Percentiles rank a stretch among this genome's conserved stretches.
These are phyloP conservation scores for Gymnopilus dilepis DNA, from an alignment of 768 basidiomycete species.

Conservation along the genomic window DNA sequence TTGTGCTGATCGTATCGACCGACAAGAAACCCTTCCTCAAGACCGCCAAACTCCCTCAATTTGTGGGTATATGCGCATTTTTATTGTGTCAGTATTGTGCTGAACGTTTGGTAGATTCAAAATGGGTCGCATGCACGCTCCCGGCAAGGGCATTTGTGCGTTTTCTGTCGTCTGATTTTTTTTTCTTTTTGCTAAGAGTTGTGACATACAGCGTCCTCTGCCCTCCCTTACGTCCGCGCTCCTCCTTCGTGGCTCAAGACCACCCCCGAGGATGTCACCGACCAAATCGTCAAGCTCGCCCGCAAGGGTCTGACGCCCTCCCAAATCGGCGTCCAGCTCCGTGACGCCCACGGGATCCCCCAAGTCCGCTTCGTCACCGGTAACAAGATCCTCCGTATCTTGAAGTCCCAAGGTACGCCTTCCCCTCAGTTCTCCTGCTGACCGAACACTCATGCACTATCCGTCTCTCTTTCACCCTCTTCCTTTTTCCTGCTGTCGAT, in stretches of 20 bases:
- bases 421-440: not conserved
- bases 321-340: constrained; percentile 96
- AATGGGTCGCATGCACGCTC: constrained; percentile 99
- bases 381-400: constrained; percentile 98
- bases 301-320: constrained; percentile 98
- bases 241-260: constrained; percentile 98
- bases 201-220: constrained; percentile 79
- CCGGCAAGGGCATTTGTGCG: constrained; percentile 99
- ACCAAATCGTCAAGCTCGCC: constrained; percentile 96
- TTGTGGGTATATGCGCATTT: constrained; percentile 26
- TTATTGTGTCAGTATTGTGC: constrained; percentile 17
- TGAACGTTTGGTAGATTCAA: constrained; percentile 39
- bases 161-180: constrained; percentile 28
- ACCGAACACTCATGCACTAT: constrained; percentile 34
- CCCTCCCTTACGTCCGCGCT: constrained; percentile 95
- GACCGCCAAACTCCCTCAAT: constrained; percentile 36
- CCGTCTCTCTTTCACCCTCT: constrained; percentile 19
- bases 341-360: constrained; percentile 97
- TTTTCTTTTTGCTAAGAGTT: constrained; percentile 11
- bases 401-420: constrained; percentile 88
- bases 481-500: constrained; percentile 19
- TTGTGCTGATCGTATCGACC: constrained; percentile 30
- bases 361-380: constrained; percentile 98
- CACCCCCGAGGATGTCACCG: constrained; percentile 91
- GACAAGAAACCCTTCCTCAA: constrained; percentile 52